Conservation (phyloP, 228 moss, liverwort and hornwort species). For the Sphagnum magellanicum region DNA sequence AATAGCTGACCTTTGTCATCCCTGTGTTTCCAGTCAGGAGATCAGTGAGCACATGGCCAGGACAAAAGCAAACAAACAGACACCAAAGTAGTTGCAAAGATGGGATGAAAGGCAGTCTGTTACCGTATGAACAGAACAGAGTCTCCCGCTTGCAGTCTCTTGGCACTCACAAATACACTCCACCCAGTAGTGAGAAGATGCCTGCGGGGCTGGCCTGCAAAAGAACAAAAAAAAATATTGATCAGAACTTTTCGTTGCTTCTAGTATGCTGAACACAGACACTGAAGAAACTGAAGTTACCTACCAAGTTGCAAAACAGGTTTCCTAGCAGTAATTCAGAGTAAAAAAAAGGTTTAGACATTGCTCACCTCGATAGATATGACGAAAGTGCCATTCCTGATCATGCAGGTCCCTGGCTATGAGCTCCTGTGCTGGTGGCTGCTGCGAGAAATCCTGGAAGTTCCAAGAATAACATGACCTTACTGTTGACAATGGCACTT, state of each 20-base stretch:
- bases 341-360: constrained; percentile 1
- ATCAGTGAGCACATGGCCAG: no score
- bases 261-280: neutral
- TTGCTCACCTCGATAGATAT: constrained; percentile 79
- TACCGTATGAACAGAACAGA: constrained; percentile 96
- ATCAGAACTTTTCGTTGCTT: neutral
- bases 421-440: constrained; percentile 93
- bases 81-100: no score
- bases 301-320: neutral
- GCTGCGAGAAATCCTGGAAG: constrained; percentile 79
- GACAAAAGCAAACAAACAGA: no score
- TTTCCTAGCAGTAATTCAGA: constrained; percentile 29
- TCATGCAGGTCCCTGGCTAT: constrained; percentile 95
- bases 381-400: constrained; percentile 97
- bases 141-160: constrained; percentile 96
- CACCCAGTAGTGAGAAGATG: constrained; percentile 97
- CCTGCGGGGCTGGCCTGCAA: constrained; percentile 86
- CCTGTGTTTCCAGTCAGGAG: constrained; percentile 18
- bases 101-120: neutral
- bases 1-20: constrained; percentile 94
- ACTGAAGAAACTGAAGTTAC: neutral
- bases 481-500: neutral
- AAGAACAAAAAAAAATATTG: neutral
- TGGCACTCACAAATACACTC: constrained; percentile 98
- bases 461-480: neutral